phyloP scores from a whole-genome alignment of 768 basidiomycete species.

The Hygrophoropsis aurantiaca region DNA sequence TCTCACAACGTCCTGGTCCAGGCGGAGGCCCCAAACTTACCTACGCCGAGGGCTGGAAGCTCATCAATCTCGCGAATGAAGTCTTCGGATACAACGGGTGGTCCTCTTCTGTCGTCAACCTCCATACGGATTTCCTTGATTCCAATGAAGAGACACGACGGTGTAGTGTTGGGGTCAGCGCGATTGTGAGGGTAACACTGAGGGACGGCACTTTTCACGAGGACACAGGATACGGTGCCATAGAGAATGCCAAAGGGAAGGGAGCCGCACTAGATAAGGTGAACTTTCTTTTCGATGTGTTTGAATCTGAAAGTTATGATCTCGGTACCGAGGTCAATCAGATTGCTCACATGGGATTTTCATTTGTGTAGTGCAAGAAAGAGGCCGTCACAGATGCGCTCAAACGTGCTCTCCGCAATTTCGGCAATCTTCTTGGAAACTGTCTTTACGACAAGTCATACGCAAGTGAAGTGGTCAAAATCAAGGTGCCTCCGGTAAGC shows the following conservation, averaged over 20 bases:
- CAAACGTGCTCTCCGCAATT: slow-evolving; percentile 87
- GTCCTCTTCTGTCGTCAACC: slow-evolving; percentile 75
- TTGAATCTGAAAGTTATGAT: not conserved
- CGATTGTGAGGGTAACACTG: slow-evolving; percentile 84
- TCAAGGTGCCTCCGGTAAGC: slow-evolving; percentile 81
- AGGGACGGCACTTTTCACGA: slow-evolving; percentile 89
- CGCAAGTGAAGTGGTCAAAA: slow-evolving; percentile 79
- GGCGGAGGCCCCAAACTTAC: slow-evolving; percentile 85
- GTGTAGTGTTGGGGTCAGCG: slow-evolving; percentile 76
- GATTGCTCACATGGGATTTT: slow-evolving; percentile 5
- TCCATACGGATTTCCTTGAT: slow-evolving; percentile 82
- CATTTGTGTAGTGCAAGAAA: slow-evolving; percentile 80
- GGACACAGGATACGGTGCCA: slow-evolving; percentile 87
- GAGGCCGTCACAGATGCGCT: slow-evolving; percentile 95
- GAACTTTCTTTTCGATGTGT: too few relatives aligned
- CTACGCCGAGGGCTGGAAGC: slow-evolving; percentile 97
- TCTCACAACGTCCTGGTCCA: slow-evolving; percentile 87
- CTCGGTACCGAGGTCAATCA: slow-evolving; percentile 1
- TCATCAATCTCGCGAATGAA: slow-evolving; percentile 97
- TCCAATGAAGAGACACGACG: slow-evolving; percentile 62
- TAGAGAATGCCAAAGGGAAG: slow-evolving; percentile 86
- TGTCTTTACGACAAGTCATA: slow-evolving; percentile 97
- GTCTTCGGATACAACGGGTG: slow-evolving; percentile 98
- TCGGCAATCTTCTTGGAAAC: slow-evolving; percentile 93
- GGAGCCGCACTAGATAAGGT: slow-evolving; percentile 91